Conservation (phyloP, 2,329 filamentous ascomycete genomes). For the Ophiostoma australiae region DNA sequence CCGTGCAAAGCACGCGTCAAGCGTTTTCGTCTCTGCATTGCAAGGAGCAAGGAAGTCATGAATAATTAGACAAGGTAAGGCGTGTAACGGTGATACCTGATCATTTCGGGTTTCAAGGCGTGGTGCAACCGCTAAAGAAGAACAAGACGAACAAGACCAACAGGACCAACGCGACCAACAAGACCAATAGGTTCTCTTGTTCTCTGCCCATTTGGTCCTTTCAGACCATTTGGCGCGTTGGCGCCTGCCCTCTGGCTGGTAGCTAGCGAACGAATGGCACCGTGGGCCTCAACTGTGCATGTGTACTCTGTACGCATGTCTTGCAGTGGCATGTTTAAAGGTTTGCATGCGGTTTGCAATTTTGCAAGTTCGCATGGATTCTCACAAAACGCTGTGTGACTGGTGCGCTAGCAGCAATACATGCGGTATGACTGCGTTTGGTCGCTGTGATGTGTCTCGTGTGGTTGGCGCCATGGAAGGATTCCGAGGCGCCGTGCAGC, state of each 20-base stretch:
- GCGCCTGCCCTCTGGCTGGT: neutral
- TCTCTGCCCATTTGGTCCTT: neutral
- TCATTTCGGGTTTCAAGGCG: neutral
- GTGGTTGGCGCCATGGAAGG: neutral
- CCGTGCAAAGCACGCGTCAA: no score
- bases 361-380: constrained; percentile 1
- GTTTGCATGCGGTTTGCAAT: neutral
- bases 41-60: neutral
- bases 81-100: neutral
- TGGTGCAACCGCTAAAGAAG: neutral
- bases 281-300: neutral
- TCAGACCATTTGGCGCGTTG: neutral
- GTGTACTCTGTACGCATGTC: neutral
- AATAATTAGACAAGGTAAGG: neutral
- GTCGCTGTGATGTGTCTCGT: constrained; percentile 1
- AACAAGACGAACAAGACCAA: neutral
- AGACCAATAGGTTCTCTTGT: neutral
- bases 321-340: neutral
- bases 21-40: neutral
- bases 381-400: neutral
- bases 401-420: neutral
- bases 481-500: neutral
- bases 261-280: neutral
- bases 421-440: neutral
- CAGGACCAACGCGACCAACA: neutral